Base-by-base conservation (phyloP, 2,329 filamentous ascomycete species). In the Proliferodiscus dingleyae region DNA sequence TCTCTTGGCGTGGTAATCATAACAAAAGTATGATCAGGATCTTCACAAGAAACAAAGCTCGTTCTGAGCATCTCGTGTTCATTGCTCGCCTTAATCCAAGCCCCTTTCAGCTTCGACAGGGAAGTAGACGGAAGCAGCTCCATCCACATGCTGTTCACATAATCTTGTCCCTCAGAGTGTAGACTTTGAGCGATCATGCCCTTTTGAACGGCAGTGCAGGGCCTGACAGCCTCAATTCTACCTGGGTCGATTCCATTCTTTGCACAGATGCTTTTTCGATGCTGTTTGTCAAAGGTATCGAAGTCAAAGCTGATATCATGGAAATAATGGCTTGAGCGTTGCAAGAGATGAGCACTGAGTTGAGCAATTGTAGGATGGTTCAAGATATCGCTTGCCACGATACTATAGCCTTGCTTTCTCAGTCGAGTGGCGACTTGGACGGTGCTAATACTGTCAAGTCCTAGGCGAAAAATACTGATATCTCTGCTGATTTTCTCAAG, bases 361-460 rank as follows among this genome's bases (percentile, higher is more conserved):
- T 59, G 67, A 65, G 52, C 67, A 72, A 38, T 61, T 13, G 64
- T 78, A 1, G 74, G 71, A 45, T 72, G 72, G 57, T 86, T 81
- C 43, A 96, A 75, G 11, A 96, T 80, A 62, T 95, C 87, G 1
- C 80, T 77, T 0, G 86, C 81, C 1, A 80, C 79, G 0, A 89
- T 65, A 1, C 63, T 59, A 30, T 81, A 68, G 0, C 81, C 81
- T 15, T 73, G 58, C 30, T 72, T 75, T 15, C 84, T 79, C 13
- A 96, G 69, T 21, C 74, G 68, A 1, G 79, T 74, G 1, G 89
- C 87, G 8, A 95, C 72, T 59, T 95, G 89, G 4, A 83, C 75
- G 0, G 89, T 87, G 49, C 85, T 90, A 58, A 97, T 93, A 61
- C 90, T 96, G 65, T 96, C 90, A 3, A 96, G 70, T 0, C 91